phyloP scores from a whole-genome alignment of 257 asterid species.

The Primulina tabacum region DNA sequence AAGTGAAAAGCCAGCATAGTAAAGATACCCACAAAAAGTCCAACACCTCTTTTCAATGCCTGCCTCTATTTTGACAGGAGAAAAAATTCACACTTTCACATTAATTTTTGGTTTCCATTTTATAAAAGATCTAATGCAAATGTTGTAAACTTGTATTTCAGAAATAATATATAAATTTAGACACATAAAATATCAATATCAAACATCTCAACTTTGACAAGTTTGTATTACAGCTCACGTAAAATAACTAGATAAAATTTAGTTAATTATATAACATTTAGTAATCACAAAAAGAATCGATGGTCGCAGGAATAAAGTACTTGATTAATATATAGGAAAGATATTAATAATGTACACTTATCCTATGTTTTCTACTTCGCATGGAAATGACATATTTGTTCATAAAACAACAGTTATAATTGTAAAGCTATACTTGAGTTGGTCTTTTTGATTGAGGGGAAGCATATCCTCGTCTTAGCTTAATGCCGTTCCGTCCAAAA shows the following conservation, averaged over 20 bases:
- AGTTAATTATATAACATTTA: neutral
- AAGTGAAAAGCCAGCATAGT: neutral
- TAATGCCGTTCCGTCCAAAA: neutral
- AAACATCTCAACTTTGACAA: conserved; percentile 1
- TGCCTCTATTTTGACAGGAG: conserved; percentile 19
- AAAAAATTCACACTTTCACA: conserved; percentile 11
- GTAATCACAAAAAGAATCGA: neutral
- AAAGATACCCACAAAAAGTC: conserved; percentile 5
- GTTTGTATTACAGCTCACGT: neutral
- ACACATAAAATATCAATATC: conserved; percentile 2
- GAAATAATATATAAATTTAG: neutral
- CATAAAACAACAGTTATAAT: conserved; percentile 5
- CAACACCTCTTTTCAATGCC: conserved; percentile 8
- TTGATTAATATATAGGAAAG: neutral
- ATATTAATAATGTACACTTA: neutral
- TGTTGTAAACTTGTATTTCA: conserved; percentile 12
- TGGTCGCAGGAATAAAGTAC: neutral
- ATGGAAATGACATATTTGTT: neutral
- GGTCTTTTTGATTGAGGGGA: neutral
- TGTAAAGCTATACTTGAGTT: conserved; percentile 58
- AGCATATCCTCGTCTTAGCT: neutral
- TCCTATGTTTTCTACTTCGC: conserved; percentile 1
- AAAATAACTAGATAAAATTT: conserved; percentile 6
- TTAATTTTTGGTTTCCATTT: conserved; percentile 18
- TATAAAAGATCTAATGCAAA: neutral